phyloP scores from a whole-genome alignment of 2,329 filamentous ascomycete species.

The Westerdykella aurantiaca region DNA sequence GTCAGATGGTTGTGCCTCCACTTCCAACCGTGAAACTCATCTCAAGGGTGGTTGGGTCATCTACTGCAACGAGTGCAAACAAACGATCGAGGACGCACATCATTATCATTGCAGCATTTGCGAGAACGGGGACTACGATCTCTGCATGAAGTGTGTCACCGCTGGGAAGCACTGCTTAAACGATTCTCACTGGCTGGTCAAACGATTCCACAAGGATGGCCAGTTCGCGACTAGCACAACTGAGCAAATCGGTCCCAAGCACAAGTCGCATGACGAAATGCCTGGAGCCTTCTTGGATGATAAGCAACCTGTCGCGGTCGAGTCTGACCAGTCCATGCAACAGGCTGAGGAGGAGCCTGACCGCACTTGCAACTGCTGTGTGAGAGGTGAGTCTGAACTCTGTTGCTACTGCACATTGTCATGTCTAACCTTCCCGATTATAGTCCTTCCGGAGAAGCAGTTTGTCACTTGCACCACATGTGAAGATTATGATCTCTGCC shows the following conservation, averaged over 20 bases:
- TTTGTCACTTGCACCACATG: slow-evolving; percentile 83
- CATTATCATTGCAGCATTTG: slow-evolving; percentile 87
- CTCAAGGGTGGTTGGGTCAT: slow-evolving; percentile 60
- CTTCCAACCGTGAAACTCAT: neutral
- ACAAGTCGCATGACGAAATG: slow-evolving; percentile 32
- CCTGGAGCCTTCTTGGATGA: slow-evolving; percentile 38
- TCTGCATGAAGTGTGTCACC: slow-evolving; percentile 75
- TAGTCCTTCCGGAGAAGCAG: slow-evolving; percentile 59
- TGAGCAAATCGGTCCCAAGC: slow-evolving; percentile 67
- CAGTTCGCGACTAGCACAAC: slow-evolving; percentile 79
- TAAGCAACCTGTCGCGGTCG: slow-evolving; percentile 33
- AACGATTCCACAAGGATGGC: slow-evolving; percentile 74
- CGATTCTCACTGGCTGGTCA: slow-evolving; percentile 87
- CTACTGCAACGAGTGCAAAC: slow-evolving; percentile 88
- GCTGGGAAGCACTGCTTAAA: slow-evolving; percentile 71
- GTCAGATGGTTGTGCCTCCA: slow-evolving; percentile 10
- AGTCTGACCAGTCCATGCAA: neutral
- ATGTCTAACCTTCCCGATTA: slow-evolving; percentile 41
- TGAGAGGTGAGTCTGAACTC: slow-evolving; percentile 46
- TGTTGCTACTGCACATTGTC: neutral
- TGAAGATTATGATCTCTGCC: slow-evolving; percentile 89
- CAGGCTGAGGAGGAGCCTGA: slow-evolving; percentile 39
- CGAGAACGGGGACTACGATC: slow-evolving; percentile 88
- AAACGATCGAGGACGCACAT: slow-evolving; percentile 71
- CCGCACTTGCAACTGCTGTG: slow-evolving; percentile 69